phyloP scores from a whole-genome alignment of 352 stramenopile genomes.

The Globisporangium solare region DNA sequence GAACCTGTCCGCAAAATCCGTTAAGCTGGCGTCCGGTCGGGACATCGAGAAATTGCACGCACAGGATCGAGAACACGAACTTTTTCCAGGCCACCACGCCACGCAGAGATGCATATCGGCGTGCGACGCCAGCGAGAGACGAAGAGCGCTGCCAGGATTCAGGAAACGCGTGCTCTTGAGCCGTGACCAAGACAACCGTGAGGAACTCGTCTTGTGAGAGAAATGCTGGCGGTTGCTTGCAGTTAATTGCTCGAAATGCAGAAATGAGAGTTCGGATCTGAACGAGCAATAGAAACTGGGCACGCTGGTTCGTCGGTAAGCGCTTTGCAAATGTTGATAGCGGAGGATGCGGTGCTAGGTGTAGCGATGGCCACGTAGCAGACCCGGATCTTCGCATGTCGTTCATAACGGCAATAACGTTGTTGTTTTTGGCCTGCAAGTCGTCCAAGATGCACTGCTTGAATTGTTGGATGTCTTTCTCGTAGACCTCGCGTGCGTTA shows the following conservation, averaged over 20 bases:
- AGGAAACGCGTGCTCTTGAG: conserved; percentile 29
- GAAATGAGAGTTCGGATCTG: conserved; percentile 10
- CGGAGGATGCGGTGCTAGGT: neutral
- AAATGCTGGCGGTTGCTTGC: neutral
- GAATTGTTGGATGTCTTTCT: conserved; percentile 18
- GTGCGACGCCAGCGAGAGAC: conserved; percentile 29
- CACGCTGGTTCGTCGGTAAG: conserved; percentile 7
- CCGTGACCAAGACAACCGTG: conserved; percentile 26
- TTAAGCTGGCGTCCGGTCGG: conserved; percentile 25
- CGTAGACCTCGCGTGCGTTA: conserved; percentile 20
- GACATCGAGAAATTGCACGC: conserved; percentile 26
- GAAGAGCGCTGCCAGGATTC: conserved; percentile 27
- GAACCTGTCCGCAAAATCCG: conserved; percentile 5
- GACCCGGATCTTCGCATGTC: conserved; percentile 11
- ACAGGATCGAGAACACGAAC: conserved; percentile 38
- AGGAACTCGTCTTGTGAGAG: conserved; percentile 33
- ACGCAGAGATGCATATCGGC: conserved; percentile 10
- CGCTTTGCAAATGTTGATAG: conserved; percentile 9
- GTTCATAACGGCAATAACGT: conserved; percentile 21
- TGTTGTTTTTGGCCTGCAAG: conserved; percentile 27
- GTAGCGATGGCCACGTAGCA: conserved; percentile 19
- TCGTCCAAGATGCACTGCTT: conserved; percentile 24
- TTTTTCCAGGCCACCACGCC: conserved; percentile 27
- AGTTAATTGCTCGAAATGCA: neutral
- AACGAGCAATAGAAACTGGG: conserved; percentile 12